Conservation (phyloP, 176 grass and related monocot species). For the Zizania latifolia region DNA sequence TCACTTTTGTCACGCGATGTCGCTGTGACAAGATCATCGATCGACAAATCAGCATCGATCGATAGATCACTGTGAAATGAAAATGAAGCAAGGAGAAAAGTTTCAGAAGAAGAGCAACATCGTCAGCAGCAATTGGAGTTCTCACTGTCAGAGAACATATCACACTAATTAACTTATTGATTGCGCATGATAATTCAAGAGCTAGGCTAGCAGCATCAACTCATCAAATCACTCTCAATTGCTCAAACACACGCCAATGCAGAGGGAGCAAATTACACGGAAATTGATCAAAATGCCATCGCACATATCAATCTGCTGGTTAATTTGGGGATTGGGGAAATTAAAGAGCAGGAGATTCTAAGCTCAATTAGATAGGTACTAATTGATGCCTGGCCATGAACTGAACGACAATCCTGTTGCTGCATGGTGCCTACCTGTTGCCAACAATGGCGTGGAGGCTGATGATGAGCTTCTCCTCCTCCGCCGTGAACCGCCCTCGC, state of each 20-base stretch:
- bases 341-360: neutral
- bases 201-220: too few species aligned
- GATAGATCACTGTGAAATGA: slow-evolving; percentile 2
- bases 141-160: neutral
- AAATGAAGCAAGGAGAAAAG: slow-evolving; percentile 17
- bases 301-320: neutral
- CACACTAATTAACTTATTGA: neutral
- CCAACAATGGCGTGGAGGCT: slow-evolving; percentile 97
- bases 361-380: slow-evolving; percentile 5
- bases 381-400: neutral
- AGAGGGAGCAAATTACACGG: neutral
- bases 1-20: slow-evolving; percentile 19
- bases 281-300: neutral
- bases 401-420: neutral
- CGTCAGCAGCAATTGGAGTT: neutral
- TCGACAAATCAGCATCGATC: neutral
- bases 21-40: neutral
- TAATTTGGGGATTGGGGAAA: neutral
- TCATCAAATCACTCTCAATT: too few species aligned
- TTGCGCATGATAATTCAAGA: too few species aligned
- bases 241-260: too few species aligned
- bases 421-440: slow-evolving; percentile 51
- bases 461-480: slow-evolving; percentile 99
- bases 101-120: neutral
- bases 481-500: slow-evolving; percentile 76